Percentiles rank a stretch among this genome's conserved stretches.
These are phyloP conservation scores for Lipomyces sp. DNA, from an alignment of 805 yeast species.

Conservation along the genomic window DNA sequence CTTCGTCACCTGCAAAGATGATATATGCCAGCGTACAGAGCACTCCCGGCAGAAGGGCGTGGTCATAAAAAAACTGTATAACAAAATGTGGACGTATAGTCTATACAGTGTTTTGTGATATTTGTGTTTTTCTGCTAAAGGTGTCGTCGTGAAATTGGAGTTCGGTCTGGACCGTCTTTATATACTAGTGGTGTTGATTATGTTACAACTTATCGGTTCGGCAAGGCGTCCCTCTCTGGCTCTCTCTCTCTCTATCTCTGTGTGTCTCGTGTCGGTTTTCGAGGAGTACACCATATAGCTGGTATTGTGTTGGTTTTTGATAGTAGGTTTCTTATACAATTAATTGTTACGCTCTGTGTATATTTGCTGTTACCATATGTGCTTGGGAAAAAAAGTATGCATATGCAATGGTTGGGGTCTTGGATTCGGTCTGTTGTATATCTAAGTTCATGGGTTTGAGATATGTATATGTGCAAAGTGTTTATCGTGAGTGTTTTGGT, in stretches of 20 bases:
- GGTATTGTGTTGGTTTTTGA: neutral
- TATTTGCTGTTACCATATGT: neutral
- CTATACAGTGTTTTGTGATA: neutral
- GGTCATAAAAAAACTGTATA: conserved; percentile 16
- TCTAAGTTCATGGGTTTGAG: conserved; percentile 10
- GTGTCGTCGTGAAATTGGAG: conserved; percentile 3
- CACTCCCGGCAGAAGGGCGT: conserved; percentile 25
- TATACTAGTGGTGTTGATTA: neutral
- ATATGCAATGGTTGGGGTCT: conserved; percentile 7
- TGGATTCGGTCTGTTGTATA: conserved; percentile 10
- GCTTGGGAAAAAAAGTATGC: conserved; percentile 1
- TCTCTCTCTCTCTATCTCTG: no score
- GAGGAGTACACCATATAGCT: neutral
- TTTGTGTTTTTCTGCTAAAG: neutral
- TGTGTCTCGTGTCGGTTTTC: neutral
- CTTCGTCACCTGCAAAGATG: conserved; percentile 30
- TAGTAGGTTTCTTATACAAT: neutral
- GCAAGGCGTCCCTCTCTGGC: neutral
- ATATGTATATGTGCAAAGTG: neutral
- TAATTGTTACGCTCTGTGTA: neutral
- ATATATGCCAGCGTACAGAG: conserved; percentile 17
- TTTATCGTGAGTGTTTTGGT: conserved; percentile 4
- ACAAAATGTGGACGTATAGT: neutral
- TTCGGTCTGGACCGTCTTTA: neutral
- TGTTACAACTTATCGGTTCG: neutral